These are phyloP conservation scores for Panicum miliaceum DNA, from an alignment of 176 grass and related monocot genomes.

Conservation along the genomic window DNA sequence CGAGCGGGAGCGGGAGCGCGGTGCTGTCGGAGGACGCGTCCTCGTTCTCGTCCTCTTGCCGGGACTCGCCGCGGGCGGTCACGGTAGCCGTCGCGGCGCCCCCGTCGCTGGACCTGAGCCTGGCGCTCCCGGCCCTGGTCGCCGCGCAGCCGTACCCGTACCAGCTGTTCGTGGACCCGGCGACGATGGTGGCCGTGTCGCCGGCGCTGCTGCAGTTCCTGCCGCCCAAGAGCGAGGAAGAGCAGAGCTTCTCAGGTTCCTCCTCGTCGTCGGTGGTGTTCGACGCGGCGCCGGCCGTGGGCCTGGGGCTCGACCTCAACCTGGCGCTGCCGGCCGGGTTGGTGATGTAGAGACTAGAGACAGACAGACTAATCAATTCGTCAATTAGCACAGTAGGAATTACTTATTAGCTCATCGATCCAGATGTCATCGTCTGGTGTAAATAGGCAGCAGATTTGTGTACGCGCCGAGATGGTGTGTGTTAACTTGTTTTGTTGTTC, in stretches of 20 bases:
- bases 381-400: too few relatives aligned
- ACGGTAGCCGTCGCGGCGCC: neutral
- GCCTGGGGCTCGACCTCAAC: conserved; percentile 30
- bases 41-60: neutral
- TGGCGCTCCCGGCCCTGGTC: too few relatives aligned
- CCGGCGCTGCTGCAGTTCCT: neutral
- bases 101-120: neutral
- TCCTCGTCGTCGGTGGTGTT: neutral
- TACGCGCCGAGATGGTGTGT: too few relatives aligned
- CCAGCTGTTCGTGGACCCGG: neutral
- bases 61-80: neutral
- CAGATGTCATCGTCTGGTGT: too few relatives aligned
- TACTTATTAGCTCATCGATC: too few relatives aligned
- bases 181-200: neutral
- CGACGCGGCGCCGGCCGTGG: neutral
- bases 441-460: too few relatives aligned
- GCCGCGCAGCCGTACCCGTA: neutral
- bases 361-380: neutral
- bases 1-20: neutral
- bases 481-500: too few relatives aligned
- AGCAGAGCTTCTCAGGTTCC: neutral
- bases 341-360: conserved; percentile 1
- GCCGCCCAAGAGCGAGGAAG: neutral
- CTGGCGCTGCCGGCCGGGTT: conserved; percentile 7
- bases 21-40: neutral